A percentile compares a stretch with the other conserved stretches of the same genome.
These are phyloP conservation scores for Xerocomellus dryophilus DNA, from an alignment of 768 basidiomycete species.

Conservation along the genomic window DNA sequence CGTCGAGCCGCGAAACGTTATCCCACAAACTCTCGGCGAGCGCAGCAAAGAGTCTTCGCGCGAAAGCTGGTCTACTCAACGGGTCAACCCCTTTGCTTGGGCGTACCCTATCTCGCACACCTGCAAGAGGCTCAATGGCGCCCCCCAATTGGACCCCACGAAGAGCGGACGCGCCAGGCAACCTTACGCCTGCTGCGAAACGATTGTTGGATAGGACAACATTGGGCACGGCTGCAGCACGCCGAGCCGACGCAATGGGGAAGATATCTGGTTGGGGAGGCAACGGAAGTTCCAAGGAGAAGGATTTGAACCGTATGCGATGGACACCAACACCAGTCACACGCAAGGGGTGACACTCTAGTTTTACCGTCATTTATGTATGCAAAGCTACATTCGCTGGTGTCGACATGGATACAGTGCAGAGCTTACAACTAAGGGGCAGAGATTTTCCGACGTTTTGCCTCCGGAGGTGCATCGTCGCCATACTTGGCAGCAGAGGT, in stretches of 20 bases:
- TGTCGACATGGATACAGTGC: conserved; percentile 12
- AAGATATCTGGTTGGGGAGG: conserved; percentile 56
- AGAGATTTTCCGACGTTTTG: conserved; percentile 60
- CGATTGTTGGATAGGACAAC: conserved; percentile 72
- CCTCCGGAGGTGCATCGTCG: conserved; percentile 36
- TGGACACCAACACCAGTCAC: conserved; percentile 77
- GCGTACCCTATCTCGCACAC: conserved; percentile 37
- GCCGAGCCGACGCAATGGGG: conserved; percentile 69
- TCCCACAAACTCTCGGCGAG: conserved; percentile 78
- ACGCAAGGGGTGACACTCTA: conserved; percentile 29
- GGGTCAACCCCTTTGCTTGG: conserved; percentile 29
- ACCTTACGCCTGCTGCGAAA: conserved; percentile 82
- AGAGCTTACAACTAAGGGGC: conserved; percentile 24
- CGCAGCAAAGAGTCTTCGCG: conserved; percentile 77
- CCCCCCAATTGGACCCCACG: conserved; percentile 81
- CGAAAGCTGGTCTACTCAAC: conserved; percentile 66
- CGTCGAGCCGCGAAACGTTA: conserved; percentile 75
- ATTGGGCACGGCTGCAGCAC: conserved; percentile 56
- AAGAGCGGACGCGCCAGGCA: conserved; percentile 66
- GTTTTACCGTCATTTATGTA: background rate
- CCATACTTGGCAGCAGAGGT: conserved; percentile 21
- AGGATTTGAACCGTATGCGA: conserved; percentile 60
- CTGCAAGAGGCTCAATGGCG: conserved; percentile 52
- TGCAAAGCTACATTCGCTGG: conserved; percentile 12
- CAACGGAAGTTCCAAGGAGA: conserved; percentile 44